Conservation (phyloP, 1,284 basidiomycete species). For the Malassezia sp. region DNA sequence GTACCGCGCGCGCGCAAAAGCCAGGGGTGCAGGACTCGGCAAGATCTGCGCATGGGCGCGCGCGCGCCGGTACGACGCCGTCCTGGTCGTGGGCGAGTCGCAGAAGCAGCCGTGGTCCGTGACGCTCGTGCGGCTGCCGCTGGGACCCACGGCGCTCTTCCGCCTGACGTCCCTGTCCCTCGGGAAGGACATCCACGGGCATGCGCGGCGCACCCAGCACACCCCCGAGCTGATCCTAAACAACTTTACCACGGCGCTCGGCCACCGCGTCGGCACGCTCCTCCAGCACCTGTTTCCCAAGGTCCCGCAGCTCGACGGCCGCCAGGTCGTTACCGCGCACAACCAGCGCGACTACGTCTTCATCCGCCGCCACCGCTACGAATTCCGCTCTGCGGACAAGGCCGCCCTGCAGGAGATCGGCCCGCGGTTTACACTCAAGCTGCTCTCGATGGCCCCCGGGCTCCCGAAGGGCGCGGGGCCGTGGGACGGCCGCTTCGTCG, state of each 20-base stretch:
- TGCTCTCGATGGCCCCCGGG: conserved; percentile 77
- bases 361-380: conserved; percentile 89
- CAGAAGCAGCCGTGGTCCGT: conserved; percentile 65
- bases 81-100: conserved; percentile 89
- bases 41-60: conserved; percentile 88
- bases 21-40: conserved; percentile 84
- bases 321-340: conserved; percentile 93
- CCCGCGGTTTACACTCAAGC: conserved; percentile 87
- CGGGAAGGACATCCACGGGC: conserved; percentile 70
- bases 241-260: conserved; percentile 84
- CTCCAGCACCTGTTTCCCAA: conserved; percentile 93
- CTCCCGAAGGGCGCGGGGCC: conserved; percentile 56
- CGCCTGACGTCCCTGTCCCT: conserved; percentile 79
- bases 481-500: conserved; percentile 56
- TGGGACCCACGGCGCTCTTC: conserved; percentile 91
- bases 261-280: conserved; percentile 80
- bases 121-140: conserved; percentile 77
- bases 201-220: conserved; percentile 82
- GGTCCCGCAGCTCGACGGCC: conserved; percentile 84
- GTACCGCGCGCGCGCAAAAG: conserved; percentile 77
- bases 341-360: conserved; percentile 98
- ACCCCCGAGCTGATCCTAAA: conserved; percentile 92
- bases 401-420: conserved; percentile 95
- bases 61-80: conserved; percentile 70
- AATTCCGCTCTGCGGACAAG: conserved; percentile 67